A percentile compares a stretch with the other conserved stretches of the same genome.
These are phyloP conservation scores for Aspergillus pseudoglaucus DNA, from an alignment of 2,329 filamentous ascomycete genomes.

Conservation along the genomic window DNA sequence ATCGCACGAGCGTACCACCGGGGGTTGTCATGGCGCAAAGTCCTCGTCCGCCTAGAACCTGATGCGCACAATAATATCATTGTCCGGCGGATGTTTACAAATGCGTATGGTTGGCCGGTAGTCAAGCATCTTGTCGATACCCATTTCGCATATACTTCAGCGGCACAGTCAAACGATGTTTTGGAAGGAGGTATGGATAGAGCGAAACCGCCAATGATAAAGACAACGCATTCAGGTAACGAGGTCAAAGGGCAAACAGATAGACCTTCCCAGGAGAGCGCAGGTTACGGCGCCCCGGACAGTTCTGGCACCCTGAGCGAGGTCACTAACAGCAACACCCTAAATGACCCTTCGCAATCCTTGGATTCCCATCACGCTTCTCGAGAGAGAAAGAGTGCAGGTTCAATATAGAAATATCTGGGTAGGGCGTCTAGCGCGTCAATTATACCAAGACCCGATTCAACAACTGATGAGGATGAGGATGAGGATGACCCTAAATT, in stretches of 20 bases:
- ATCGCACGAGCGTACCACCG: conserved; percentile 93
- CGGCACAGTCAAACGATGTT: conserved; percentile 61
- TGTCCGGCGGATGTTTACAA: conserved; percentile 91
- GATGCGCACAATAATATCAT: conserved; percentile 99
- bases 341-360: not conserved
- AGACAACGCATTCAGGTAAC: conserved; percentile 56
- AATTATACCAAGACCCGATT: conserved; percentile 40
- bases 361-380: not conserved
- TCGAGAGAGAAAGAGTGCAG: not conserved
- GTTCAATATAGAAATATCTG: not conserved
- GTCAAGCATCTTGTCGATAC: conserved; percentile 91
- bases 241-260: conserved; percentile 49
- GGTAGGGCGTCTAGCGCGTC: not conserved
- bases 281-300: not conserved
- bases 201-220: conserved; percentile 54
- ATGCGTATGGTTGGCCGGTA: conserved; percentile 96
- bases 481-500: conserved; percentile 28
- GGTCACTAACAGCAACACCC: not conserved
- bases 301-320: not conserved
- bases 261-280: not conserved
- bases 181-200: conserved; percentile 62
- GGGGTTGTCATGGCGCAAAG: conserved; percentile 90
- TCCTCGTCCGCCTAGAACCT: conserved; percentile 88
- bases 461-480: conserved; percentile 46
- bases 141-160: conserved; percentile 74